Evolutionary conservation across 106 monocot genomes (phyloP).

Genomic region (Alisma plantagoaquatica): DNA sequence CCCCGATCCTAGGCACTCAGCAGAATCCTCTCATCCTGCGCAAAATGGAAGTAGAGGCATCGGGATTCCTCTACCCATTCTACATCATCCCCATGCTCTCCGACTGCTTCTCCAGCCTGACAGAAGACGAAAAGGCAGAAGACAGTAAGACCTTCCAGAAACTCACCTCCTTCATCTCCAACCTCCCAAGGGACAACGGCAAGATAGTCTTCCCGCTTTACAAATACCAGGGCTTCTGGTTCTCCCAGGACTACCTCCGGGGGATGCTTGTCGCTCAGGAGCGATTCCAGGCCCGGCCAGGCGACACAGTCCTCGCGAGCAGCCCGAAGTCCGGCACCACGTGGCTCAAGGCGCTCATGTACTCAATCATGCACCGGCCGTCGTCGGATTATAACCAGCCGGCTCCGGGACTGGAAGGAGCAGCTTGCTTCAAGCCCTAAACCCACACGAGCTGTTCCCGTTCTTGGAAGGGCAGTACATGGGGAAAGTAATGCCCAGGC

Average conservation of each 20-base stretch:
- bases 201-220: neutral
- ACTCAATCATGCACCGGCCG: neutral
- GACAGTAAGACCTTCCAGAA: neutral
- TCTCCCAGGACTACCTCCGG: neutral
- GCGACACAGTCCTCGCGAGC: conserved; percentile 1
- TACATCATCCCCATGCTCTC: neutral
- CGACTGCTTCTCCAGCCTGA: neutral
- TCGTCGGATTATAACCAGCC: no score
- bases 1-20: no score
- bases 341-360: conserved; percentile 9
- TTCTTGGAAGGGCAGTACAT: neutral
- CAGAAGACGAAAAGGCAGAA: neutral
- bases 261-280: neutral
- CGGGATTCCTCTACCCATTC: no score
- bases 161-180: neutral
- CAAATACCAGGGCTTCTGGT: conserved; percentile 10
- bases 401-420: neutral
- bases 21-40: no score
- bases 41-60: no score
- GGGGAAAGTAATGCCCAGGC: neutral
- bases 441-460: conserved; percentile 9
- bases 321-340: conserved; percentile 11
- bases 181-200: neutral
- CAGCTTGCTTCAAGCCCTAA: neutral
- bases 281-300: neutral